A percentile compares a stretch with the other conserved stretches of the same genome.
phyloP scores from a whole-genome alignment of 331 rosid genomes.

The Quercus phellos region DNA sequence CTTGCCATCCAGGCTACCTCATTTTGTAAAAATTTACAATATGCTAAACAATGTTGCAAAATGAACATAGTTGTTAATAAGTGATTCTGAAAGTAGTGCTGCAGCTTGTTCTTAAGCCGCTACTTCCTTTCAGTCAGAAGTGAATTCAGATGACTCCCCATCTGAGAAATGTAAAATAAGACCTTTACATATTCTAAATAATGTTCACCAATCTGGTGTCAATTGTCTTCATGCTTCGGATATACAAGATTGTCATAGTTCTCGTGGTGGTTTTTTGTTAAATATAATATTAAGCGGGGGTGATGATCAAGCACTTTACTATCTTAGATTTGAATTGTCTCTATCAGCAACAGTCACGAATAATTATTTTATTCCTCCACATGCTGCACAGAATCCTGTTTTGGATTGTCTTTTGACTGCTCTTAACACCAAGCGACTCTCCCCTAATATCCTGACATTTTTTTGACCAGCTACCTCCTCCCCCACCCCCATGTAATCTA shows the following conservation, averaged over 20 bases:
- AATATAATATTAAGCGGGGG: constrained; percentile 68
- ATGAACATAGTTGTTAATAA: constrained; percentile 27
- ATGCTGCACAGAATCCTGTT: not conserved
- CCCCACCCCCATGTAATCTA: too few species aligned
- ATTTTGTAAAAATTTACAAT: constrained; percentile 9
- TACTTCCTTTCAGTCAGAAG: constrained; percentile 29
- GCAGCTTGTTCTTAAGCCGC: constrained; percentile 20
- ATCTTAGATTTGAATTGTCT: constrained; percentile 52
- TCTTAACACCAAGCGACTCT: not conserved
- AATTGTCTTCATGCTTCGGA: constrained; percentile 83
- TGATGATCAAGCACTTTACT: constrained; percentile 83
- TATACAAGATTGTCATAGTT: constrained; percentile 32
- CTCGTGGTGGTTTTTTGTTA: constrained; percentile 34
- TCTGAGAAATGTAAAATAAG: constrained; percentile 54
- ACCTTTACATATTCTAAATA: constrained; percentile 49
- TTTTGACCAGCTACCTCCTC: too few species aligned
- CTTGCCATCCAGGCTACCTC: too few species aligned
- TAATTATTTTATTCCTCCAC: constrained; percentile 28
- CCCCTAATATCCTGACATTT: too few species aligned
- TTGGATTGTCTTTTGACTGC: too few species aligned
- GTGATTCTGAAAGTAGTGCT: constrained; percentile 29
- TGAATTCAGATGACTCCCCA: constrained; percentile 31
- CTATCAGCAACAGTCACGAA: constrained; percentile 21
- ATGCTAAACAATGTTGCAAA: constrained; percentile 14
- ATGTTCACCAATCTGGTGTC: constrained; percentile 86